Evolutionary conservation across 176 grass and related monocot genomes (phyloP).

Genomic region (Raddia distichophylla): DNA sequence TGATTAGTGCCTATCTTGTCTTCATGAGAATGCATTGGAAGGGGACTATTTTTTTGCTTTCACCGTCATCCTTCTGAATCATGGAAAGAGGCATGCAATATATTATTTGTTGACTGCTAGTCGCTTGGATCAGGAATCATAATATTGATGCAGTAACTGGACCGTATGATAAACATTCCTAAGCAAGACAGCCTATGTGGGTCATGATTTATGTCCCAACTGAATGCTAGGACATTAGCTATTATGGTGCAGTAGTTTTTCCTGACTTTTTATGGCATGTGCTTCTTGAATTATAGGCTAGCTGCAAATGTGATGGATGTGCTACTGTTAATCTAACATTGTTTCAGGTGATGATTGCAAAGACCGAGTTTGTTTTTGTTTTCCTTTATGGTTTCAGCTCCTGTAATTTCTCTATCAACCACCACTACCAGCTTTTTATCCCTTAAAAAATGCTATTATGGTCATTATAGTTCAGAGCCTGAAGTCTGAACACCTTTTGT

Average conservation of each 20-base stretch:
- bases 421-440: not conserved
- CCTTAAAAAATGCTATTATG: not conserved
- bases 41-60: not conserved
- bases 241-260: not conserved
- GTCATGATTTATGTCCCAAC: not conserved
- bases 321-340: slow-evolving; percentile 12
- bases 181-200: not conserved
- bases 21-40: slow-evolving; percentile 19
- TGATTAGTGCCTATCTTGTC: not conserved
- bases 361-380: not conserved
- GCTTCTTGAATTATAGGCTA: not conserved
- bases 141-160: not conserved
- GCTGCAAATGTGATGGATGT: slow-evolving; percentile 18
- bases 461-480: not conserved
- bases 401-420: not conserved
- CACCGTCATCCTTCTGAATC: slow-evolving; percentile 1
- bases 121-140: not conserved
- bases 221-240: not conserved
- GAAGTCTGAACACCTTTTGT: not conserved
- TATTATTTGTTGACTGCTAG: slow-evolving; percentile 8
- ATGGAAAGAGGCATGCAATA: not conserved
- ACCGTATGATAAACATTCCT: not conserved
- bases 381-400: not conserved
- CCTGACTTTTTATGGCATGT: not conserved
- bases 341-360: not conserved